phyloP scores from a whole-genome alignment of 192 early-diverging fungal genomes.

The Linnemannia zychae region DNA sequence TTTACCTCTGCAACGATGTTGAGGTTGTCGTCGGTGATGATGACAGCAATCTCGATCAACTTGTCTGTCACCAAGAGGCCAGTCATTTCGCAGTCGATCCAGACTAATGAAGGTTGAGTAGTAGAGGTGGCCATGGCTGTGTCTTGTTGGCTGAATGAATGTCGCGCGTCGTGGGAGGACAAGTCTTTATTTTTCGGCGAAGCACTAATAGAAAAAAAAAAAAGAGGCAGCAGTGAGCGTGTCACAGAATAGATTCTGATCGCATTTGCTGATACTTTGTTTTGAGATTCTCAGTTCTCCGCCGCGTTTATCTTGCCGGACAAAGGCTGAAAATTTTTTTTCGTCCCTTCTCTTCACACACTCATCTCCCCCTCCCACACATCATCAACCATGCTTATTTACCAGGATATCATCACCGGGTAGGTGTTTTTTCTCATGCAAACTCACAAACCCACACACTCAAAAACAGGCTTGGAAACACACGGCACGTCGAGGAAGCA shows the following conservation, averaged over 20 bases:
- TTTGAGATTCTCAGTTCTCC: background rate
- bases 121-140: background rate
- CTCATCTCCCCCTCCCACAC: slow-evolving; percentile 3
- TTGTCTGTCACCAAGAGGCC: slow-evolving; percentile 80
- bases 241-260: background rate
- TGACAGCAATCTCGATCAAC: slow-evolving; percentile 91
- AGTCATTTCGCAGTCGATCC: slow-evolving; percentile 92
- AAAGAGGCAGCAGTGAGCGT: background rate
- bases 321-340: slow-evolving; percentile 15
- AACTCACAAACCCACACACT: too few species aligned
- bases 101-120: slow-evolving; percentile 74
- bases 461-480: too few species aligned
- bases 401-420: slow-evolving; percentile 75
- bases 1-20: slow-evolving; percentile 84
- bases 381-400: slow-evolving; percentile 76
- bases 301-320: background rate
- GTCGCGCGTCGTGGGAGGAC: background rate
- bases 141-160: background rate
- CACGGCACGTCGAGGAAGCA: too few species aligned
- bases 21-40: slow-evolving; percentile 91
- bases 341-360: slow-evolving; percentile 22
- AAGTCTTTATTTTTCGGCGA: too few species aligned
- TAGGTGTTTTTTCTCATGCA: slow-evolving; percentile 27
- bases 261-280: background rate
- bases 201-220: too few species aligned